These are phyloP conservation scores for Acorus calamus DNA, from an alignment of 106 monocot genomes.

Conservation along the genomic window DNA sequence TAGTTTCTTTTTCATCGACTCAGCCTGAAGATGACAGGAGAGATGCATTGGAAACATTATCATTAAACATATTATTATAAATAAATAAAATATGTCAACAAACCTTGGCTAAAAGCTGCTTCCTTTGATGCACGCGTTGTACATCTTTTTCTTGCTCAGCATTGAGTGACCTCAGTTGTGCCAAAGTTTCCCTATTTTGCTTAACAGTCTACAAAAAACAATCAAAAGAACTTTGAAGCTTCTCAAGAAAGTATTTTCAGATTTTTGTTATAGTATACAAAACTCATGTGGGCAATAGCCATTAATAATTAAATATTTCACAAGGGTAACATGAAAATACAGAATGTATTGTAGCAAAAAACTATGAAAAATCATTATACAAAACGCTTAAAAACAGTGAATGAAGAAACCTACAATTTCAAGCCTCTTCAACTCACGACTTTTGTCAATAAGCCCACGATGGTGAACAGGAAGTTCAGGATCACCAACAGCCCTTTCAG, in stretches of 20 bases:
- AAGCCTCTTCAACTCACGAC: constrained; percentile 64
- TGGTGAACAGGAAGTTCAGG: constrained; percentile 83
- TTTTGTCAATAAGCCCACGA: constrained; percentile 62
- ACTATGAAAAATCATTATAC: neutral
- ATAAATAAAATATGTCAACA: neutral
- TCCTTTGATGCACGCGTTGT: constrained; percentile 73
- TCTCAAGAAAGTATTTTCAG: neutral
- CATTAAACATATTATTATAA: neutral
- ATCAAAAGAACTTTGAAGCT: constrained; percentile 1
- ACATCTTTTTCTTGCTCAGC: constrained; percentile 95
- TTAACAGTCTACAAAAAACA: constrained; percentile 45
- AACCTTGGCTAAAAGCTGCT: constrained; percentile 69
- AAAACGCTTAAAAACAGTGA: neutral
- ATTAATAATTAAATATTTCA: no score
- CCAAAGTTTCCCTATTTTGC: constrained; percentile 74
- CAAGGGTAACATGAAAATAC: neutral
- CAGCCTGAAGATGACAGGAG: constrained; percentile 49
- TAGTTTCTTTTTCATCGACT: constrained; percentile 87
- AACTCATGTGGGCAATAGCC: no score
- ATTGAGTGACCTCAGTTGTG: constrained; percentile 88
- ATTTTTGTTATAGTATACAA: no score
- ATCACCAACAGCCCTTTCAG: constrained; percentile 94
- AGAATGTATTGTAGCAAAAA: no score
- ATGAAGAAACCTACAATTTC: constrained; percentile 39
- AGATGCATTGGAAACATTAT: neutral